Percentiles rank a stretch among this genome's conserved stretches.
Evolutionary conservation across 2,329 filamentous ascomycete species (phyloP).

Genomic region (Zalaria obscura): DNA sequence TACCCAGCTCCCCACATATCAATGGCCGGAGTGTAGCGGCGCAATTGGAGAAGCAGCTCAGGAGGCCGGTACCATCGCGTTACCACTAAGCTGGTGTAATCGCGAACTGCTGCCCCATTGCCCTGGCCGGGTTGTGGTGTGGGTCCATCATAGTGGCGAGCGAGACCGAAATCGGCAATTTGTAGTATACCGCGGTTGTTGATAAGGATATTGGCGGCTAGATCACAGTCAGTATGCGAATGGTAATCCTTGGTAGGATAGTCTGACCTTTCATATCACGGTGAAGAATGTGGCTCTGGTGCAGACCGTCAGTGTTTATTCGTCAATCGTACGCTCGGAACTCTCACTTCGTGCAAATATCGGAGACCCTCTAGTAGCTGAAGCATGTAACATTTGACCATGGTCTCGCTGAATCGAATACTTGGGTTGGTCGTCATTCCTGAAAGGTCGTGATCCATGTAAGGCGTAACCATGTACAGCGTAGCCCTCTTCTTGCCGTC

Average conservation of each 20-base stretch:
- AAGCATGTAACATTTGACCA: conserved; percentile 96
- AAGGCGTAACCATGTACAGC: conserved; percentile 97
- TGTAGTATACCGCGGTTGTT: conserved; percentile 87
- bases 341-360: conserved; percentile 65
- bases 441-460: conserved; percentile 98
- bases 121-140: conserved; percentile 63
- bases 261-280: conserved; percentile 70
- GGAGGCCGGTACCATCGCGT: conserved; percentile 95
- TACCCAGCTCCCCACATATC: conserved; percentile 97
- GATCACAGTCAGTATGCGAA: conserved; percentile 4
- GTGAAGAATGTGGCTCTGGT: conserved; percentile 56
- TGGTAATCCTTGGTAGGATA: conserved; percentile 12
- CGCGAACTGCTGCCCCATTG: conserved; percentile 70
- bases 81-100: conserved; percentile 94
- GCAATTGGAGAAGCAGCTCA: conserved; percentile 75
- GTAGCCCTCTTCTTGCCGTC: conserved; percentile 51
- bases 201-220: conserved; percentile 85
- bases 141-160: conserved; percentile 79
- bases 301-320: background rate
- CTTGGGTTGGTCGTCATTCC: conserved; percentile 89
- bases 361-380: conserved; percentile 80
- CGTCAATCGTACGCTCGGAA: background rate
- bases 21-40: conserved; percentile 91
- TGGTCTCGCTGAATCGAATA: conserved; percentile 71
- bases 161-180: conserved; percentile 93